Percentiles rank a stretch among this genome's conserved stretches.
Evolutionary conservation across 2,329 filamentous ascomycete genomes (phyloP).

Genomic region (Aspergillus luchuensis): DNA sequence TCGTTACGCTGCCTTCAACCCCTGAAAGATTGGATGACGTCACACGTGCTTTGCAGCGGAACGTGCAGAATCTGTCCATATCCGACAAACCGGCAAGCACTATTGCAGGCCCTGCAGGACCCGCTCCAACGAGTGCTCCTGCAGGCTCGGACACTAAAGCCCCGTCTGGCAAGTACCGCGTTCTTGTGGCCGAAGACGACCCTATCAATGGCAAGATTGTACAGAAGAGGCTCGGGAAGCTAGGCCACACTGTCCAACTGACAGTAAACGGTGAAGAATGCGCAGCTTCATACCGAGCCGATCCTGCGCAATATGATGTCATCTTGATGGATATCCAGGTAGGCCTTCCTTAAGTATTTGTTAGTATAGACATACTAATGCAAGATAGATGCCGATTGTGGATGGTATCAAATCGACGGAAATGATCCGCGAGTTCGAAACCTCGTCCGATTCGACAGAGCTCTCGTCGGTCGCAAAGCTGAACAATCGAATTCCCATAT

Average conservation of each 20-base stretch:
- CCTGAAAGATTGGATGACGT: background rate
- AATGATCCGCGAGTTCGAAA: conserved; percentile 76
- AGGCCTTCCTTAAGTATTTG: conserved; percentile 31
- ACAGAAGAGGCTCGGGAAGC: conserved; percentile 75
- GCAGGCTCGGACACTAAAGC: background rate
- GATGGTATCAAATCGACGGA: conserved; percentile 83
- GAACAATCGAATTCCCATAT: conserved; percentile 74
- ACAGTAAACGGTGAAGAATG: conserved; percentile 87
- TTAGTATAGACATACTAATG: background rate
- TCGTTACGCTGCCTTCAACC: background rate
- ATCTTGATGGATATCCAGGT: conserved; percentile 95
- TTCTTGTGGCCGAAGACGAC: conserved; percentile 85
- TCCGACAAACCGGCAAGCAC: background rate
- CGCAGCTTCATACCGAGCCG: conserved; percentile 68
- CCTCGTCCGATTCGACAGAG: conserved; percentile 46
- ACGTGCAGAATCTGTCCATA: background rate
- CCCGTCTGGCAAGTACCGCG: conserved; percentile 30
- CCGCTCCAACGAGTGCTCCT: background rate
- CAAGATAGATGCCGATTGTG: conserved; percentile 82
- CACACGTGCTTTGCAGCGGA: background rate
- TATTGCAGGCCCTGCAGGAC: background rate
- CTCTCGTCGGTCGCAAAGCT: conserved; percentile 61
- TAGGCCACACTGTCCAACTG: conserved; percentile 70
- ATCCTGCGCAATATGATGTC: conserved; percentile 68
- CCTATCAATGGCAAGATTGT: conserved; percentile 85